Conservation (phyloP, 2,329 filamentous ascomycete genomes). For the Erysiphe neolycopersici region DNA sequence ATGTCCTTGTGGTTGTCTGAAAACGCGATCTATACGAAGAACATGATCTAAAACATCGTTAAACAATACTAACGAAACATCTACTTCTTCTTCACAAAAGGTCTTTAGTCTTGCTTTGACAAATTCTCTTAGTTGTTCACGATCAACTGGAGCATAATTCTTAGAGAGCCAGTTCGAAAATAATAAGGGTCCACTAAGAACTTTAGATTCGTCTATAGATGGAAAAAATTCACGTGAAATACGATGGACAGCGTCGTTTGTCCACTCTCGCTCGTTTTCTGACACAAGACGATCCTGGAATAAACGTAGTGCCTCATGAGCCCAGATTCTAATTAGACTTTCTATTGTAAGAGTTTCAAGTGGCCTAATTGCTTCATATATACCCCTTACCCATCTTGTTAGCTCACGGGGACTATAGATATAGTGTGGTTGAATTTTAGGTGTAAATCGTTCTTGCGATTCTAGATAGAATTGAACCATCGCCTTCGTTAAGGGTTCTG, state of each 20-base stretch:
- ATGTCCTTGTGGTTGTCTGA: slow-evolving; percentile 93
- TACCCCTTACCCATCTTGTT: slow-evolving; percentile 87
- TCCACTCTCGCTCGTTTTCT: slow-evolving; percentile 89
- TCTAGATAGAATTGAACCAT: slow-evolving; percentile 96
- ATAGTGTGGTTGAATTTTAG: slow-evolving; percentile 93
- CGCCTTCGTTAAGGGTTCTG: slow-evolving; percentile 76
- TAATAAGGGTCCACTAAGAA: slow-evolving; percentile 74
- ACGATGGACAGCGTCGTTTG: slow-evolving; percentile 58
- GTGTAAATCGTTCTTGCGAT: slow-evolving; percentile 82
- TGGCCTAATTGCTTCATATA: slow-evolving; percentile 90
- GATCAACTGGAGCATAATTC: slow-evolving; percentile 90
- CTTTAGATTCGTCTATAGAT: slow-evolving; percentile 72
- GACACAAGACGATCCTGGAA: slow-evolving; percentile 94
- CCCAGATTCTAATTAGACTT: slow-evolving; percentile 89
- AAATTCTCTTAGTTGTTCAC: slow-evolving; percentile 84
- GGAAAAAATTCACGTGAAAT: slow-evolving; percentile 86
- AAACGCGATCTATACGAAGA: slow-evolving; percentile 90
- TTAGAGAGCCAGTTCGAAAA: slow-evolving; percentile 99
- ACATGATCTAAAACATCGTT: slow-evolving; percentile 98
- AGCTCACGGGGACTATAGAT: slow-evolving; percentile 98
- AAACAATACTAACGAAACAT: slow-evolving; percentile 95
- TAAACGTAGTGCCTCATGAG: slow-evolving; percentile 79
- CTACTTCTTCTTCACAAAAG: slow-evolving; percentile 98
- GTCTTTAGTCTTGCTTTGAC: slow-evolving; percentile 92
- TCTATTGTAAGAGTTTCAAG: slow-evolving; percentile 71